A percentile compares a stretch with the other conserved stretches of the same genome.
phyloP scores from a whole-genome alignment of 129 eudicot species.

The Pittosporum tobira region DNA sequence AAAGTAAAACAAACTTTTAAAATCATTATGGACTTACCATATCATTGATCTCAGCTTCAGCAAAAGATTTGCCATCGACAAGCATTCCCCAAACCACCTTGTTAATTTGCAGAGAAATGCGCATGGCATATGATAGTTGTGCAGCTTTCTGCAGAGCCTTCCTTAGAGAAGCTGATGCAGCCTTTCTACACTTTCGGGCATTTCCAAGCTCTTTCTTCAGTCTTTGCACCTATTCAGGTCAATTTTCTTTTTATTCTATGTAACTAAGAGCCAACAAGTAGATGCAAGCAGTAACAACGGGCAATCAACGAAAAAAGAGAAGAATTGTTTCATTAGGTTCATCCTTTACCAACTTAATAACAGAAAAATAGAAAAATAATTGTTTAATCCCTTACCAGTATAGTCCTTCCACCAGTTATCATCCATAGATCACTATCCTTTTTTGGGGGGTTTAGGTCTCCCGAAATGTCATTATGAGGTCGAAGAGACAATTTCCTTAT shows the following conservation, averaged over 20 bases:
- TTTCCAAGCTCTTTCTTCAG: constrained; percentile 61
- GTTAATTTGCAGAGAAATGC: constrained; percentile 82
- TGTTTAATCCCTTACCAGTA: constrained; percentile 66
- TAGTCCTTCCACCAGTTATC: constrained; percentile 66
- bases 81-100: constrained; percentile 98
- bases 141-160: constrained; percentile 93
- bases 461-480: constrained; percentile 42
- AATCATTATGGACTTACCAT: constrained; percentile 41
- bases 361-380: no score
- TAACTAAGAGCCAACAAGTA: background rate
- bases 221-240: constrained; percentile 55
- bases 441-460: constrained; percentile 34
- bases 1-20: background rate
- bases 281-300: no score
- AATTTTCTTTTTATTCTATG: constrained; percentile 17
- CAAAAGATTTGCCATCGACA: constrained; percentile 95
- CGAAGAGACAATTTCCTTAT: constrained; percentile 57
- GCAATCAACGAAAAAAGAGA: no score
- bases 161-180: constrained; percentile 73
- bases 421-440: constrained; percentile 67
- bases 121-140: constrained; percentile 92
- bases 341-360: constrained; percentile 68
- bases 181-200: constrained; percentile 71
- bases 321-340: constrained; percentile 12
- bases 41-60: constrained; percentile 97